A percentile compares a stretch with the other conserved stretches of the same genome.
Conservation (phyloP, 1,139 yeast genomes). For the Martiniozyma asiatica region DNA sequence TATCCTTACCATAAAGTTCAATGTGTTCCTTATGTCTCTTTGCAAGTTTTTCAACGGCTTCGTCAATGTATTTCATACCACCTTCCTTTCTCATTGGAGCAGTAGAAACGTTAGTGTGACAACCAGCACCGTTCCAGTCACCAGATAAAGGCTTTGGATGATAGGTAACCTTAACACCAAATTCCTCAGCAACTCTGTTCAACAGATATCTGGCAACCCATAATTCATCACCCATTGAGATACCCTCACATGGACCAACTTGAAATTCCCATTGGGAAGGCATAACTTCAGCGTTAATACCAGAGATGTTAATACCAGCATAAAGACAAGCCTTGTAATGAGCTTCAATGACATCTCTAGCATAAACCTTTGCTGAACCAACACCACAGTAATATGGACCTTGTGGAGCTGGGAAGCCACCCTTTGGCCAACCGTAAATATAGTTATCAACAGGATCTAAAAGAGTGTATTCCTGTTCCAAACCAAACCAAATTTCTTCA, state of each 20-base stretch:
- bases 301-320: conserved; percentile 82
- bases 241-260: conserved; percentile 96
- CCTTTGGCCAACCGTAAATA: conserved; percentile 98
- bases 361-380: conserved; percentile 96
- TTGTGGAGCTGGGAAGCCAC: conserved; percentile 99
- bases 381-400: conserved; percentile 99
- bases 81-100: conserved; percentile 84
- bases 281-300: conserved; percentile 99
- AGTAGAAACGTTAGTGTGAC: conserved; percentile 98
- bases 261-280: conserved; percentile 99
- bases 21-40: conserved; percentile 96
- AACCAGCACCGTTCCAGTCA: conserved; percentile 99
- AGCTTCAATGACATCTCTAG: conserved; percentile 97
- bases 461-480: conserved; percentile 96
- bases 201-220: conserved; percentile 93
- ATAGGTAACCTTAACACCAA: conserved; percentile 95
- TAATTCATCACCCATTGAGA: conserved; percentile 91
- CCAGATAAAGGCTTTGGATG: conserved; percentile 99
- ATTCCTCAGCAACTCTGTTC: conserved; percentile 95
- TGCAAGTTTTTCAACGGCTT: conserved; percentile 84
- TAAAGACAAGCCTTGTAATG: conserved; percentile 97
- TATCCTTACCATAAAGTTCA: conserved; percentile 89
- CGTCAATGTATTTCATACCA: conserved; percentile 90
- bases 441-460: conserved; percentile 74
- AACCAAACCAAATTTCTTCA: conserved; percentile 91